Base-by-base conservation (phyloP, 1,284 basidiomycete species). In the Taiwanofungus camphoratus region DNA sequence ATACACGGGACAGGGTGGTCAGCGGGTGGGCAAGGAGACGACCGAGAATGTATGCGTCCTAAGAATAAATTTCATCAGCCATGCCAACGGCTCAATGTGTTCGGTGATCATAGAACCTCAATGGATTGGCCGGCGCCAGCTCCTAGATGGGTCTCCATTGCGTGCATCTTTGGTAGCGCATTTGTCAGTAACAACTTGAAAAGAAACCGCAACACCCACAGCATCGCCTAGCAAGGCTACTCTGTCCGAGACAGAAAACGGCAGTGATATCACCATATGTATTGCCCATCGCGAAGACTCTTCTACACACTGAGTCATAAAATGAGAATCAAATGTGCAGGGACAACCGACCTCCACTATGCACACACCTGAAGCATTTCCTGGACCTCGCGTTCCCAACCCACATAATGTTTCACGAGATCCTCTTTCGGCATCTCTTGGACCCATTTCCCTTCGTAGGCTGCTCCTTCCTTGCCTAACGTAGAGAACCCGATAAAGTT, bases 61-160 rank as follows among this genome's bases (percentile, higher is more conserved):
- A 41, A 4, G 7, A 5, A n/a, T 12, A 5, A 22, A 13, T 31
- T 23, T 24, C 7, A 18, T 23, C 21, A 3, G 31, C 1, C 5
- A 11, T 32, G 7, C 18, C 4, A 15, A 21, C 12, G 15, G 16
- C 21, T 2, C 11, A 35, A 1, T 16, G 2, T 7, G 5, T n/a
- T n/a, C 4, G 9, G 18, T 2, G 6, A 15, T 5, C 5, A 13
- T n/a, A 5, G 33, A 45, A 75, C 75, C 64, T 79, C 75, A 46
- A 79, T 71, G 2, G 73, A 71, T 52, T 76, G 73, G 1, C 74
- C 76, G 1, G 74, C 76, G 27, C 75, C 75, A 2, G 73, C 70
- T 16, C 72, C 74, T 53, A 72, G 68, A 56, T 72, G 68, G 2
- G 74, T 69, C 3, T 60, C 46, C 68, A 73, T 74, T 0, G 72